Base-by-base conservation (phyloP, 2,329 filamentous ascomycete genomes). In the Zarea fungicola region DNA sequence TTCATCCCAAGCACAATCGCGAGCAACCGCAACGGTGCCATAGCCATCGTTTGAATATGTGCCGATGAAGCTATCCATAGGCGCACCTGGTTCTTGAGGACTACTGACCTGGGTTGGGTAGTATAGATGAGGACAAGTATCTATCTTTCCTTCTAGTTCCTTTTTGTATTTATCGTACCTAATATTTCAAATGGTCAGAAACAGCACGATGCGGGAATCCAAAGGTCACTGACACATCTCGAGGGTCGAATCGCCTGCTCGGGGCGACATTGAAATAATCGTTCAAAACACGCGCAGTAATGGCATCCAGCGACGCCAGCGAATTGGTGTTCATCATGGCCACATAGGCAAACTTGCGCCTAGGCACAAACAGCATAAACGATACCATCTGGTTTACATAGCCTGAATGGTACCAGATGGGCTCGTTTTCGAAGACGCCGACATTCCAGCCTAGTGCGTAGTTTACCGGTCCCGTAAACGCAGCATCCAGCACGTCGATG, bases 11-110 rank as follows among this genome's bases (percentile, higher is more conserved):
- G 50, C 35, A 19, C 59, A 60, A 8, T 50, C 25, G 4, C 54
- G 26, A 5, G 50, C 50, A 5, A 60, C 43, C 8, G 49, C 42
- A 22, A 60, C 29, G 13, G 49, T 51, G 1, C 58, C 57, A 18
- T 59, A 60, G 13, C 58, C 55, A 1, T 48, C 42, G 57, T 71
- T 64, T 50, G 64, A 63, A 56, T 70, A 71, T 44, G 67, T 63
- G 45, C 68, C 68, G 9, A 67, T 61, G 43, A 71, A 70, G 42
- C 67, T 64, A 48, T 67, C 62, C 59, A 71, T 64, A 55, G 69
- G 67, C n/a, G 66, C 58, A 3, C 62, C 59, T 4, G 66, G 62
- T 5, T 62, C 54, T 3, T 68, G 60, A 5, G 65, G 60, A 23
- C 52, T 47, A 16, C 35, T 41, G 2, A 45, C 43, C 2, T 48